Conservation (phyloP, 73 alveolate genomes). For the Paraurostyla sp. region DNA sequence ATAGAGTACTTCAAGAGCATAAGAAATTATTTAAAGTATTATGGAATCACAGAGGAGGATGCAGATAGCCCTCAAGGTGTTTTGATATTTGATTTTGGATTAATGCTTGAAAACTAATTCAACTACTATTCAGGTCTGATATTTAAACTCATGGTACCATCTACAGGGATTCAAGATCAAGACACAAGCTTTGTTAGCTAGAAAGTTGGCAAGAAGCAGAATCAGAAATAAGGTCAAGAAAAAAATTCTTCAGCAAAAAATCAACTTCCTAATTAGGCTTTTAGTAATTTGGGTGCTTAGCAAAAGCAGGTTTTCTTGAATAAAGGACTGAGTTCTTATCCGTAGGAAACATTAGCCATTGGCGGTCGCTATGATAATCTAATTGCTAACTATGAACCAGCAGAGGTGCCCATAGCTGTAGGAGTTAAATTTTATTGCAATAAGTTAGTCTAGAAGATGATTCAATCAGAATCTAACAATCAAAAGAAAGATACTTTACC, state of each 20-base stretch:
- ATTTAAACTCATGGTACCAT: slow-evolving; percentile 44
- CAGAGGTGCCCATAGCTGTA: slow-evolving; percentile 16
- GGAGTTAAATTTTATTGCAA: slow-evolving; percentile 19
- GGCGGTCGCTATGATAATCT: slow-evolving; percentile 60
- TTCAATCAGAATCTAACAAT: not conserved
- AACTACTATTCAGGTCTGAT: slow-evolving; percentile 49
- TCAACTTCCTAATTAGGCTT: not conserved
- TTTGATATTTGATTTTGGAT: slow-evolving; percentile 47
- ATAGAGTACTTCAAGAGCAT: slow-evolving; percentile 17
- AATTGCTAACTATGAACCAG: slow-evolving; percentile 9
- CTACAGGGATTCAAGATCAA: not conserved
- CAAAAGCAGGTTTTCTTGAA: no score
- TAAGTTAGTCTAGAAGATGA: not conserved
- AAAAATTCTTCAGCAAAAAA: not conserved
- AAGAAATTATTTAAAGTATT: not conserved
- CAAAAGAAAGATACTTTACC: not conserved
- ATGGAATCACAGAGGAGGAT: slow-evolving; percentile 9
- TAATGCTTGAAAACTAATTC: not conserved
- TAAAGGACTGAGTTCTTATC: no score
- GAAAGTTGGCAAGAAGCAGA: not conserved
- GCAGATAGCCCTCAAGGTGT: slow-evolving; percentile 6
- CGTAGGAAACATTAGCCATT: slow-evolving; percentile 32
- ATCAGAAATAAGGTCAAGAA: not conserved
- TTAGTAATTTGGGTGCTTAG: not conserved
- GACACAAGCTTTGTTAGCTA: not conserved